Percentiles rank a stretch among this genome's conserved stretches.
Conservation (phyloP, 371 early-diverging fungal genomes). For the Mortierella sp. region DNA sequence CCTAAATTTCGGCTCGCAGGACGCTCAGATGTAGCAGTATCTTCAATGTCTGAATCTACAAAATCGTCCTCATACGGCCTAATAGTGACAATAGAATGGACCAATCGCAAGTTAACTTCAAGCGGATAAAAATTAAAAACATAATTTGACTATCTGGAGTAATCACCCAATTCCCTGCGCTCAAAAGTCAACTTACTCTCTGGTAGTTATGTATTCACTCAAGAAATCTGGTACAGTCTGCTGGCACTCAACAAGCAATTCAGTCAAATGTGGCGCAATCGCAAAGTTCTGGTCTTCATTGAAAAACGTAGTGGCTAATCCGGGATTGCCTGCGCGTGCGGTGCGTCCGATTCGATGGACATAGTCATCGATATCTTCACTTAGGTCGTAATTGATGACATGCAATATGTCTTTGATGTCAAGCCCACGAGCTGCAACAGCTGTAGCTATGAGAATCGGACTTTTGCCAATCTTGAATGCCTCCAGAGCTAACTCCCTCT, state of each 20-base stretch:
- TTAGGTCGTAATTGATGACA: slow-evolving; percentile 91
- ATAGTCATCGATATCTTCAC: slow-evolving; percentile 84
- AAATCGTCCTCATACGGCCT: slow-evolving; percentile 23
- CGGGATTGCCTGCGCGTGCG: slow-evolving; percentile 60
- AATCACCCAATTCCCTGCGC: background rate
- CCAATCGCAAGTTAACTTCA: background rate
- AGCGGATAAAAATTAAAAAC: slow-evolving; percentile 8
- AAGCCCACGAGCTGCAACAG: slow-evolving; percentile 93
- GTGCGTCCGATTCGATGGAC: slow-evolving; percentile 86
- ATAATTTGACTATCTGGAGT: background rate
- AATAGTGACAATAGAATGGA: slow-evolving; percentile 1
- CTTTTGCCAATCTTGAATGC: slow-evolving; percentile 79
- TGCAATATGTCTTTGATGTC: slow-evolving; percentile 87
- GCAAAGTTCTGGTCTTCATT: slow-evolving; percentile 61
- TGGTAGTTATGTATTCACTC: slow-evolving; percentile 57
- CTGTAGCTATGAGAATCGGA: slow-evolving; percentile 91
- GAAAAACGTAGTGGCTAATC: slow-evolving; percentile 84
- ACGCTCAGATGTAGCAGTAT: background rate
- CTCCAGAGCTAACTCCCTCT: slow-evolving; percentile 84
- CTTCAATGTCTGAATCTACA: slow-evolving; percentile 16
- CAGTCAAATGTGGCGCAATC: slow-evolving; percentile 74
- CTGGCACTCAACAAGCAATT: slow-evolving; percentile 81
- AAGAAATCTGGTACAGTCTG: slow-evolving; percentile 87
- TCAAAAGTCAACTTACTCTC: slow-evolving; percentile 49
- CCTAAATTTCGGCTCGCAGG: background rate